Percentiles rank a stretch among this genome's conserved stretches.
Evolutionary conservation across 768 basidiomycete genomes (phyloP).

Genomic region (Naganishia vaughanmartiniae): DNA sequence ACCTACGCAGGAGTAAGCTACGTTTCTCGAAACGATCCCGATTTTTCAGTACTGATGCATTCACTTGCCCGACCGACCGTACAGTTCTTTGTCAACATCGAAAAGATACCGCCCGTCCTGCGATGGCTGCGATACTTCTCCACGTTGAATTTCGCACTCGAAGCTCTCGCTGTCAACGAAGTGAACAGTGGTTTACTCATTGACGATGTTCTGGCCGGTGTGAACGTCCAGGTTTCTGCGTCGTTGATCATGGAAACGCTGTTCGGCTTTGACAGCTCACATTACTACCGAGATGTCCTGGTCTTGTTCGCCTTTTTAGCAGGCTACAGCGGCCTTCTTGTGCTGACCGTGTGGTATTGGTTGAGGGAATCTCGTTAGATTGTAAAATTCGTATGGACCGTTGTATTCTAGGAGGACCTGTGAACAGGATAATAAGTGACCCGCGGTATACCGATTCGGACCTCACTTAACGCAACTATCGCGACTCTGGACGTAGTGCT

Average conservation of each 20-base stretch:
- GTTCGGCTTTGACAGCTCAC: slow-evolving; percentile 77
- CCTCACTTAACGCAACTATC: too few relatives aligned
- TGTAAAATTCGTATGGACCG: background rate
- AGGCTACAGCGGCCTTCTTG: slow-evolving; percentile 70
- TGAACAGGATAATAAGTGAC: background rate
- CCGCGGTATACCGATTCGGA: background rate
- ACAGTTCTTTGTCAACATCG: slow-evolving; percentile 80
- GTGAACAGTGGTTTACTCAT: slow-evolving; percentile 86
- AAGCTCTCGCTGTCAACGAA: slow-evolving; percentile 84
- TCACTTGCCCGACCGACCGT: slow-evolving; percentile 13
- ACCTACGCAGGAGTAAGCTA: slow-evolving; percentile 48
- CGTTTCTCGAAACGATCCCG: background rate
- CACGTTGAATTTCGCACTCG: slow-evolving; percentile 51
- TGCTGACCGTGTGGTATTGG: slow-evolving; percentile 71
- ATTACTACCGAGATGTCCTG: slow-evolving; percentile 86
- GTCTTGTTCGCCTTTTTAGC: slow-evolving; percentile 81
- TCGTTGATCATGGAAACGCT: slow-evolving; percentile 81
- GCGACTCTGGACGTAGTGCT: too few relatives aligned
- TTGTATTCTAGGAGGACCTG: background rate
- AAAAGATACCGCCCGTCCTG: slow-evolving; percentile 79
- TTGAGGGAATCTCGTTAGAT: slow-evolving; percentile 70
- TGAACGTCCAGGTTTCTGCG: slow-evolving; percentile 76
- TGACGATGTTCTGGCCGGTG: slow-evolving; percentile 51
- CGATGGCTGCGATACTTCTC: slow-evolving; percentile 92
- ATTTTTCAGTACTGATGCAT: background rate